Evolutionary conservation across 2,329 filamentous ascomycete genomes (phyloP).

Genomic region (Neocucurbitaria cava): DNA sequence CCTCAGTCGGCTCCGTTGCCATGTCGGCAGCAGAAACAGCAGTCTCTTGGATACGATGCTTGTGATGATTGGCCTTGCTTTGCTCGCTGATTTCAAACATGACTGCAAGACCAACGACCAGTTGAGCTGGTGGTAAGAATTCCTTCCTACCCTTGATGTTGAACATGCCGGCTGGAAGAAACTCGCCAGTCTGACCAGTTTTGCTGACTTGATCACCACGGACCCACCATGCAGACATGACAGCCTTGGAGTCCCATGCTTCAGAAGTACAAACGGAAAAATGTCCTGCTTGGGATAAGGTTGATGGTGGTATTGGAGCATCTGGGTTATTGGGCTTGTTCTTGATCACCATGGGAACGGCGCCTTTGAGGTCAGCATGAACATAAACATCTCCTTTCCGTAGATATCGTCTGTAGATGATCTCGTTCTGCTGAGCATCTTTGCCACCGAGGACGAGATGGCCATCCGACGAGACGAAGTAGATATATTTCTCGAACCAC

Average conservation of each 20-base stretch:
- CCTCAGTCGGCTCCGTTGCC: conserved; percentile 21
- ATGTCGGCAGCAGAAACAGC: conserved; percentile 29
- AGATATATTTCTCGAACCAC: conserved; percentile 98
- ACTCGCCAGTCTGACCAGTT: conserved; percentile 79
- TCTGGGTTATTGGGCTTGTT: conserved; percentile 80
- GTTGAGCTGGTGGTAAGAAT: conserved; percentile 83
- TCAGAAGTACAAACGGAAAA: conserved; percentile 83
- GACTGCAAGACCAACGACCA: conserved; percentile 86
- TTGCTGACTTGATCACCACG: conserved; percentile 90
- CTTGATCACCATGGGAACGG: conserved; percentile 86
- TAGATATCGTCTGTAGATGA: conserved; percentile 85
- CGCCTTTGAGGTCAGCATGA: conserved; percentile 86
- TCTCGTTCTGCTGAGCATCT: conserved; percentile 88
- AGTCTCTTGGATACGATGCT: conserved; percentile 68
- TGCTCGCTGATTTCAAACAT: conserved; percentile 90
- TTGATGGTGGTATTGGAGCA: conserved; percentile 89
- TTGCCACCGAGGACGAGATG: conserved; percentile 90
- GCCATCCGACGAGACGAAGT: conserved; percentile 94
- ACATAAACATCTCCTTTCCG: conserved; percentile 91
- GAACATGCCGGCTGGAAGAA: conserved; percentile 79
- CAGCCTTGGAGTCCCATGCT: conserved; percentile 95
- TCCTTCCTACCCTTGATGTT: conserved; percentile 87
- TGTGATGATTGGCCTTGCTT: conserved; percentile 80
- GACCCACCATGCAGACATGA: conserved; percentile 97
- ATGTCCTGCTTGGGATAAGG: conserved; percentile 86